A percentile compares a stretch with the other conserved stretches of the same genome.
Conservation (phyloP, 2,329 filamentous ascomycete species). For the Cryphonectria nitschkei region DNA sequence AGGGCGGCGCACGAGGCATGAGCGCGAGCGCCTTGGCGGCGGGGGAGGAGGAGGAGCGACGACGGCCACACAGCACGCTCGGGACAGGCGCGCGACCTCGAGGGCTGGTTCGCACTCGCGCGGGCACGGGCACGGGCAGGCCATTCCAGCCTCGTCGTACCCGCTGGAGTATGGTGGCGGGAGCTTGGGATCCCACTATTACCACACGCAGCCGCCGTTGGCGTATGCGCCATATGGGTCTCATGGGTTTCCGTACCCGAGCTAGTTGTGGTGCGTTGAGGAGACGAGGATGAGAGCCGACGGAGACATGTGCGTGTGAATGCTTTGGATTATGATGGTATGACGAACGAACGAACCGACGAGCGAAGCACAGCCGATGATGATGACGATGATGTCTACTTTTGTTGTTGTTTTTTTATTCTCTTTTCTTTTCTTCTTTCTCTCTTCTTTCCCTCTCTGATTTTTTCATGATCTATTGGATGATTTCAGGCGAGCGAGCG, state of each 20-base stretch:
- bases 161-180: conserved; percentile 20
- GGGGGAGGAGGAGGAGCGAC: not conserved
- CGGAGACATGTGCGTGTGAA: conserved; percentile 8
- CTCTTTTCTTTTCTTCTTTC: not conserved
- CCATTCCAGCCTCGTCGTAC: conserved; percentile 2
- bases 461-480: conserved; percentile 1
- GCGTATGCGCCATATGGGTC: conserved; percentile 27
- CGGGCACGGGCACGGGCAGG: conserved; percentile 8
- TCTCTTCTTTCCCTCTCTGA: not conserved
- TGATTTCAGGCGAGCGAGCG: conserved; percentile 3
- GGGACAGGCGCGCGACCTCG: conserved; percentile 49
- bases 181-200: not conserved
- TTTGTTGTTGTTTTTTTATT: not conserved
- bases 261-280: not conserved
- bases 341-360: conserved; percentile 9
- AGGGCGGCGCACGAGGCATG: conserved; percentile 39
- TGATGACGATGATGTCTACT: not conserved
- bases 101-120: conserved; percentile 52
- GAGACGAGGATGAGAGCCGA: not conserved
- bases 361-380: conserved; percentile 6
- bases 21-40: conserved; percentile 44
- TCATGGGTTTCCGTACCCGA: conserved; percentile 25
- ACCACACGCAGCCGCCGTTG: conserved; percentile 4
- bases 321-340: conserved; percentile 14
- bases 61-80: conserved; percentile 44